A percentile compares a stretch with the other conserved stretches of the same genome.
phyloP scores from a whole-genome alignment of 2,329 filamentous ascomycete species.

The Pseudogymnoascus sp. region DNA sequence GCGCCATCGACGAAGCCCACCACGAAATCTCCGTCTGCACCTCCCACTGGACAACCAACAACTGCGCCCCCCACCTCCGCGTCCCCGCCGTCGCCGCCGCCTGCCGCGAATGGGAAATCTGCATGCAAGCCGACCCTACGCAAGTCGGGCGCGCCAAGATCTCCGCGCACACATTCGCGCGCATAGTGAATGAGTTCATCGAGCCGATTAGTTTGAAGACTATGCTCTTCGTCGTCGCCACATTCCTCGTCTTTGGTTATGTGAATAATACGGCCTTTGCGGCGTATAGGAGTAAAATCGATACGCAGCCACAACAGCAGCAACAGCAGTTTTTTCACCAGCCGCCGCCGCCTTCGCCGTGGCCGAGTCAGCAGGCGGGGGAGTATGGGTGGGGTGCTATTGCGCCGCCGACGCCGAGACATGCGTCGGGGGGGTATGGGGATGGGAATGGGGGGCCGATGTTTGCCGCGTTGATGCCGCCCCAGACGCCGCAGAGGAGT shows the following conservation, averaged over 20 bases:
- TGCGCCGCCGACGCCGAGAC: slow-evolving; percentile 22
- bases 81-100: slow-evolving; percentile 64
- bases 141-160: slow-evolving; percentile 72
- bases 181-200: slow-evolving; percentile 90
- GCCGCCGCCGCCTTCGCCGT: slow-evolving; percentile 6
- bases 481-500: slow-evolving; percentile 23
- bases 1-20: slow-evolving; percentile 63
- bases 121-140: slow-evolving; percentile 77
- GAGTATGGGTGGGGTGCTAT: slow-evolving; percentile 23
- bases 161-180: slow-evolving; percentile 78
- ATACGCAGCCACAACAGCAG: slow-evolving; percentile 29
- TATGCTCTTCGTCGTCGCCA: slow-evolving; percentile 47
- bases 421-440: slow-evolving; percentile 15
- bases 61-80: slow-evolving; percentile 58
- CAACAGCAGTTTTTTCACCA: slow-evolving; percentile 22
- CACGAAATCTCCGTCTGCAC: slow-evolving; percentile 71
- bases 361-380: slow-evolving; percentile 3
- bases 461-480: slow-evolving; percentile 24
- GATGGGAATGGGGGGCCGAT: slow-evolving; percentile 14
- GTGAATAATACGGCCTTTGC: slow-evolving; percentile 44
- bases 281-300: slow-evolving; percentile 24
- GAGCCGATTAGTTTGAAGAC: slow-evolving; percentile 84
- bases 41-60: slow-evolving; percentile 66
- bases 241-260: slow-evolving; percentile 41
- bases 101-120: slow-evolving; percentile 76